Percentiles rank a stretch among this genome's conserved stretches.
These are phyloP conservation scores for Colletotrichum magnum DNA, from an alignment of 2,329 filamentous ascomycete species.

Conservation along the genomic window DNA sequence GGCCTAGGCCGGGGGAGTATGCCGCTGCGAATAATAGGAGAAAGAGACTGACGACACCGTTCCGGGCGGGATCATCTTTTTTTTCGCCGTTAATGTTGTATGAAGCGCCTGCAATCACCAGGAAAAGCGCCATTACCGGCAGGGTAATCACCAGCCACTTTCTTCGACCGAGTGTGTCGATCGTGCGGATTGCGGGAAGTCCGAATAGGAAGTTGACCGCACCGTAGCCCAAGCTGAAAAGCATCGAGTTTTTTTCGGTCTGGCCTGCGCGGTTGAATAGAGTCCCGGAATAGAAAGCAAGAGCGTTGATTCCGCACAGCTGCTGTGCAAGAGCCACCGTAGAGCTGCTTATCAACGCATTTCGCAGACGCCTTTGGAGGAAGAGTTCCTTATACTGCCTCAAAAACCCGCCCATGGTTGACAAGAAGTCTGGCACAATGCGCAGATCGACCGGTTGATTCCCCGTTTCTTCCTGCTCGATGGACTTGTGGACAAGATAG, in stretches of 20 bases:
- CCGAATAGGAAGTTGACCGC: slow-evolving; percentile 59
- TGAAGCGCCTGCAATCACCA: slow-evolving; percentile 55
- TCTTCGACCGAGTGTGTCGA: slow-evolving; percentile 57
- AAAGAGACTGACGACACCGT: slow-evolving; percentile 53
- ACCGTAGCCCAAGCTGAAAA: slow-evolving; percentile 52
- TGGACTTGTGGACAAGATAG: slow-evolving; percentile 54
- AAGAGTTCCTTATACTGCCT: slow-evolving; percentile 49
- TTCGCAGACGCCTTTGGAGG: slow-evolving; percentile 47
- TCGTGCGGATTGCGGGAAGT: slow-evolving; percentile 56
- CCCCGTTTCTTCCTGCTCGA: slow-evolving; percentile 46
- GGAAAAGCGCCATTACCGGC: slow-evolving; percentile 59
- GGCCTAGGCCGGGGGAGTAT: slow-evolving; percentile 59
- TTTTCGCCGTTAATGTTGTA: slow-evolving; percentile 44
- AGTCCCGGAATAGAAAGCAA: slow-evolving; percentile 59
- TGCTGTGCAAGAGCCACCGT: slow-evolving; percentile 51
- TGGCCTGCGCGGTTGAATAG: slow-evolving; percentile 45
- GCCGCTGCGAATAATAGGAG: slow-evolving; percentile 57
- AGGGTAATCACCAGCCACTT: slow-evolving; percentile 60
- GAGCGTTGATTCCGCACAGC: slow-evolving; percentile 55
- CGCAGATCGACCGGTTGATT: not conserved
- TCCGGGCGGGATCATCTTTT: slow-evolving; percentile 32
- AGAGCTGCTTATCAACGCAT: slow-evolving; percentile 49
- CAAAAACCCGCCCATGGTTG: slow-evolving; percentile 47
- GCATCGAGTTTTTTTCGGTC: slow-evolving; percentile 45
- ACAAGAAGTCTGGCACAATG: slow-evolving; percentile 4